These are phyloP conservation scores for Saksenaea oblongispora DNA, from an alignment of 371 early-diverging fungal species.

Conservation along the genomic window DNA sequence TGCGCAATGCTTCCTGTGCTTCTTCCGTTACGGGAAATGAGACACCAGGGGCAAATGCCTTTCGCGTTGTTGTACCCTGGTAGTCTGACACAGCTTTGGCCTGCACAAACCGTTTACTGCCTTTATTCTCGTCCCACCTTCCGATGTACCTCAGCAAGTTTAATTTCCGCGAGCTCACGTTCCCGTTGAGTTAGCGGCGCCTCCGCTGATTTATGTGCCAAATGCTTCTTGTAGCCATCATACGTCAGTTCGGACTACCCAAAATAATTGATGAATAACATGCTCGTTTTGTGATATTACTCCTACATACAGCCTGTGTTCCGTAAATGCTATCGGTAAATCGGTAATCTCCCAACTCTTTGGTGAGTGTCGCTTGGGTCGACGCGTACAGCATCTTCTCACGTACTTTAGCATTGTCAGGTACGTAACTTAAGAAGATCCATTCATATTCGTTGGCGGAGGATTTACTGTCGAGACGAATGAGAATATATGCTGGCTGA, in stretches of 20 bases:
- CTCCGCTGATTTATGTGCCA: constrained; percentile 66
- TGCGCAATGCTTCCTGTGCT: constrained; percentile 57
- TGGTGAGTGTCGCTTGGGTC: constrained; percentile 73
- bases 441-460: constrained; percentile 60
- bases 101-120: constrained; percentile 15
- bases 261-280: not conserved
- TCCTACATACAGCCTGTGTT: constrained; percentile 52
- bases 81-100: constrained; percentile 52
- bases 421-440: constrained; percentile 79
- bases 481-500: constrained; percentile 70
- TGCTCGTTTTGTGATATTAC: not conserved
- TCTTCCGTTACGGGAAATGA: constrained; percentile 58
- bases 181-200: constrained; percentile 87
- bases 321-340: constrained; percentile 84
- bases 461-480: constrained; percentile 60
- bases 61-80: constrained; percentile 54
- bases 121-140: not conserved
- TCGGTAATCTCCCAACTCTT: constrained; percentile 75
- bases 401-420: constrained; percentile 77
- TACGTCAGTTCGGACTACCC: constrained; percentile 61
- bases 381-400: constrained; percentile 92
- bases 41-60: constrained; percentile 68
- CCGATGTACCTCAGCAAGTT: constrained; percentile 58
- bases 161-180: constrained; percentile 69
- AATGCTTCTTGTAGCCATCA: constrained; percentile 78